Base-by-base conservation (phyloP, 495 filamentous ascomycete species). In the Viridothelium virens region DNA sequence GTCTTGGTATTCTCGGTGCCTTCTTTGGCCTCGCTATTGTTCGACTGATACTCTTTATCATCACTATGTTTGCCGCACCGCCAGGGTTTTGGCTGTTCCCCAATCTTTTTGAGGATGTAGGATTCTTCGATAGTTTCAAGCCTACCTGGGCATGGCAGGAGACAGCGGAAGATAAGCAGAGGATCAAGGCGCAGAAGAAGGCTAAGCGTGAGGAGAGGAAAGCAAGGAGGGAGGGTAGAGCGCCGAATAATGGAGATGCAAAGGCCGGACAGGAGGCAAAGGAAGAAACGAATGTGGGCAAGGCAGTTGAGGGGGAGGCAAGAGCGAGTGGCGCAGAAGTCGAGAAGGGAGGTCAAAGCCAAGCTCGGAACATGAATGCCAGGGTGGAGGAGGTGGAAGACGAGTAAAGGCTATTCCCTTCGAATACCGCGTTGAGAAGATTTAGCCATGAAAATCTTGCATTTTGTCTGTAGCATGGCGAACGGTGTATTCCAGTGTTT, bases 21-120 rank as follows among this genome's bases (percentile, higher is more conserved):
- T 99, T 99, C 86, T 96, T 99, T 77, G 89, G 85, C 71, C 97
- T 99, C 93, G 87, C 93, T 0, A 93, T 99, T 70, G 91, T 97
- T 84, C 85, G 95, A 64, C 81, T 97, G 31, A 96, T 97, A 63
- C 79, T 99, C n/a, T 99, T 97, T 79, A 88, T 88, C 71, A 77
- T 93, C 74, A 97, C 95, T 11, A 89, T 96, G 70, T 93, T 97
- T 73, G 81, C 84, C 7, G 83, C 86, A 10, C 82, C 91, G 14
- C 94, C 93, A 1, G 95, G 95, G 68, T 81, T 99, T 38, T 99
- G 95, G 95, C 82, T 99, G 56, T 99, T 91, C 81, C 95, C 95
- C 56, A 99, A 99, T 74, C 76, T 99, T 31, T 99, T 97, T 78
- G 95, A 97, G 77, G 95, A 99, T 74, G 95, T 99, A 56, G 94